Base-by-base conservation (phyloP, 805 yeast genomes). In the Saturnispora gosingensis region DNA sequence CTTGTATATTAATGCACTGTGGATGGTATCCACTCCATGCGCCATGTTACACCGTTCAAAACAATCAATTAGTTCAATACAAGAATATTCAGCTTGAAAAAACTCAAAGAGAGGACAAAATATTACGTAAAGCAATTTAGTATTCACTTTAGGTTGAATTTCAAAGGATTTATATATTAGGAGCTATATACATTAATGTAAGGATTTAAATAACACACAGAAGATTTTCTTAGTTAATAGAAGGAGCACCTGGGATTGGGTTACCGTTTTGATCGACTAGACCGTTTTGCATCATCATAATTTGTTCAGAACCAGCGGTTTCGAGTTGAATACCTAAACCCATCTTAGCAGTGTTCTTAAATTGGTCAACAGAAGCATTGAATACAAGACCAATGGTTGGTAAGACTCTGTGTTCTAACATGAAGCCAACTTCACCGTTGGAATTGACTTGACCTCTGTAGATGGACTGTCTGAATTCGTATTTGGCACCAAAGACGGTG, bases 241-340 rank as follows among this genome's bases (percentile, higher is more conserved):
- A 81, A 57, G 86, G 86, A 54, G 86, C 87, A 63, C 88, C 88
- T 62, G 85, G 88, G 58, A 85, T 77, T 63, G 93, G 91, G 76
- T 85, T 85, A 65, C 93, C 95, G 64, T 85, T 82, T 59, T 82
- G 85, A 66, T 85, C 95, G 58, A 82, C 70, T 70, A 85, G 74
- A 63, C 91, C 91, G 71, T 85, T 89, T 74, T 85, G 95, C 88
- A 85, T 82, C 83, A 86, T 78, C 77, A 87, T 82, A 61, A 88
- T 79, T 74, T 88, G 93, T 74, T 90, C 96, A 64, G 86, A 82
- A 66, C 97, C 97, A 53, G 93, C 91, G 58, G 93, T 83, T 76
- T 93, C 98, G 59, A 93, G 83, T 75, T 91, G 97, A 62, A 93
- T 76, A 69, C 97, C 98, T 61, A 90, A 80, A 66, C 99, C 99